Evolutionary conservation across 78 protist species (phyloP).

Genomic region (Trichosphaerium sp.): DNA sequence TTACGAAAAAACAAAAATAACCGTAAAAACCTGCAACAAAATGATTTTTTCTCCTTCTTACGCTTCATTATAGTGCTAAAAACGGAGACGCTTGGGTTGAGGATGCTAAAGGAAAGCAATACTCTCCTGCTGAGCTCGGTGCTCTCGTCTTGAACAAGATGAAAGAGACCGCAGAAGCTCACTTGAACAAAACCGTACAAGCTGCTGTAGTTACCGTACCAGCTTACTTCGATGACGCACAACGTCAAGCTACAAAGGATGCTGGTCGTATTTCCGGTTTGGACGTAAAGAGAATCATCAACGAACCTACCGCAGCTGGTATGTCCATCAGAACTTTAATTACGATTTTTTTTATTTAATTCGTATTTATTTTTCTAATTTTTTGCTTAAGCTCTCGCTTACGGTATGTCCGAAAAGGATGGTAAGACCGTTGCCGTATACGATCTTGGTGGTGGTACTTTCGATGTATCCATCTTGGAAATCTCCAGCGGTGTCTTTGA

Average conservation of each 20-base stretch:
- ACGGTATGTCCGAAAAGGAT: conserved; percentile 69
- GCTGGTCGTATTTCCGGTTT: conserved; percentile 86
- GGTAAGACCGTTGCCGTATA: conserved; percentile 75
- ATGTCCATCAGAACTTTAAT: too few relatives aligned
- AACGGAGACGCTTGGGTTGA: conserved; percentile 94
- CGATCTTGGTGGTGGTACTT: conserved; percentile 99
- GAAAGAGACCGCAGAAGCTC: conserved; percentile 92
- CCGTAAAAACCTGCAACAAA: too few relatives aligned
- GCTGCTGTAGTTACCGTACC: conserved; percentile 95
- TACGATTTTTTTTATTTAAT: too few relatives aligned
- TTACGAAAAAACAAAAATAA: too few relatives aligned
- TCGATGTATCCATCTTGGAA: conserved; percentile 97
- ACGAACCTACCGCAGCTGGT: conserved; percentile 86
- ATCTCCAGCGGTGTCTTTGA: conserved; percentile 95
- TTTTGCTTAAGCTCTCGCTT: conserved; percentile 85
- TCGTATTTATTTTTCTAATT: too few relatives aligned
- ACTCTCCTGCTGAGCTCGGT: conserved; percentile 93
- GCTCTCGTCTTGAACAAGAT: conserved; percentile 91
- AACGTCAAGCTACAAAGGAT: conserved; percentile 85
- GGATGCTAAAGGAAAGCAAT: conserved; percentile 73
- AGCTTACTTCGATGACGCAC: conserved; percentile 78
- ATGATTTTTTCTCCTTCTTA: too few relatives aligned
- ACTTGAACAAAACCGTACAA: conserved; percentile 62
- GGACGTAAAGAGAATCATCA: conserved; percentile 55
- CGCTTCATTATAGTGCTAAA: too few relatives aligned